Conservation (phyloP, 352 stramenopile species). For the Globisporangium viniferum region DNA sequence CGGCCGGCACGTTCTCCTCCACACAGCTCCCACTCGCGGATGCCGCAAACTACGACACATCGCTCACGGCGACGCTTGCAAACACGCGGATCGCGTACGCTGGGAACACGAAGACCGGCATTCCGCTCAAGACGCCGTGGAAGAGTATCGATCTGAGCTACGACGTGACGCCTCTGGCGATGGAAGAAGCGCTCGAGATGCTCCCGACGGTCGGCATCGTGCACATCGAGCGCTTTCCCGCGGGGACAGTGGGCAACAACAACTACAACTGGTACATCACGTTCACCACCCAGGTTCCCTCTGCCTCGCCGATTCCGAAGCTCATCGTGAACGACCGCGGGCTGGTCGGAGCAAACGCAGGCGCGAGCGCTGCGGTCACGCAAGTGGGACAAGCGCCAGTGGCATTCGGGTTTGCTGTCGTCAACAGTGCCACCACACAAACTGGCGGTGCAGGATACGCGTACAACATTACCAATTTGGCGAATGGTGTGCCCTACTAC, state of each 20-base stretch:
- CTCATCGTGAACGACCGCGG: constrained; percentile 55
- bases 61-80: constrained; percentile 26
- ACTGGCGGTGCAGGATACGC: constrained; percentile 18
- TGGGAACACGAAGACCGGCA: constrained; percentile 40
- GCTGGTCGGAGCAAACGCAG: constrained; percentile 28
- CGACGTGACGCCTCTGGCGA: constrained; percentile 48
- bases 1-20: constrained; percentile 66
- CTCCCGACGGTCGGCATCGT: constrained; percentile 89
- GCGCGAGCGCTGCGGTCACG: constrained; percentile 25
- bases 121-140: constrained; percentile 48
- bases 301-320: constrained; percentile 28
- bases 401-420: constrained; percentile 33
- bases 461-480: constrained; percentile 58
- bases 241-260: constrained; percentile 38
- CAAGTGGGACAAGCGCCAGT: constrained; percentile 29
- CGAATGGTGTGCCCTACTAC: constrained; percentile 63
- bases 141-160: constrained; percentile 53
- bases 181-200: constrained; percentile 84
- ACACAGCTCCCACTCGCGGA: constrained; percentile 58
- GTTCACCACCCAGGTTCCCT: constrained; percentile 69
- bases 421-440: constrained; percentile 14
- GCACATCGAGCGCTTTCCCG: constrained; percentile 81
- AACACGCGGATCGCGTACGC: constrained; percentile 29
- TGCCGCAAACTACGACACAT: constrained; percentile 23
- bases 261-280: constrained; percentile 90